Base-by-base conservation (phyloP, 2,329 filamentous ascomycete species). In the Hypoxylon sp. region DNA sequence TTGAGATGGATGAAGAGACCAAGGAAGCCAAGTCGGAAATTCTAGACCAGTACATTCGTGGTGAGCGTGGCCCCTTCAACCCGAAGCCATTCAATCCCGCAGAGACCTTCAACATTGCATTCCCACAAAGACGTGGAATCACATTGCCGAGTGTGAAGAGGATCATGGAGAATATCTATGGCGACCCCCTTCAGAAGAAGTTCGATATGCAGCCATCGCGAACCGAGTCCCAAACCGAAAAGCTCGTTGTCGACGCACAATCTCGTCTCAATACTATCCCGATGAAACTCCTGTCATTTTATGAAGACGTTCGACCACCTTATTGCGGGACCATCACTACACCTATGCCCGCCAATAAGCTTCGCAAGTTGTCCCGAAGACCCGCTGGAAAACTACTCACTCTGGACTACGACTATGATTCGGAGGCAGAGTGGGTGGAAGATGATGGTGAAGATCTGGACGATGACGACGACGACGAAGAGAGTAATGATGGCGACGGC, bases 361-460 rank as follows among this genome's bases (percentile, higher is more conserved):
- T 89, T 65, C 74, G 74, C 3, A 81, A 78, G 48, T 76, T 89
- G 5, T 85, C 86, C 63, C 76, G 86, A 73, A 80, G 87, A 75
- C 81, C 92, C 65, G 70, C 83, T 72, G 76, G 81, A 70, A 77
- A 84, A 65, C 79, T 82, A n/a, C 79, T 93, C 11, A 86, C 89
- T 4, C 84, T 91, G 3, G 84, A 93, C 71, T 96, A 96, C 75
- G 92, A 93, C 68, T 93, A 95, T 74, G 92, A 96, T 73, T 95
- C 92, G 2, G 92, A 96, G 76, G 91, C 87, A 4, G 93, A 96
- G 75, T 96, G 92, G 92, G 84, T 89, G 49, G 90, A 93, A 74
- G 92, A 93, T 61, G 85, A 90, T 18, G 85, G 85, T 22, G 84
- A 84, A 45, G 82, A 85, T 22, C 64, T 76, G 65, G 86, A 84